Base-by-base conservation (phyloP, 768 basidiomycete species). In the Guyanaporus albipodus region DNA sequence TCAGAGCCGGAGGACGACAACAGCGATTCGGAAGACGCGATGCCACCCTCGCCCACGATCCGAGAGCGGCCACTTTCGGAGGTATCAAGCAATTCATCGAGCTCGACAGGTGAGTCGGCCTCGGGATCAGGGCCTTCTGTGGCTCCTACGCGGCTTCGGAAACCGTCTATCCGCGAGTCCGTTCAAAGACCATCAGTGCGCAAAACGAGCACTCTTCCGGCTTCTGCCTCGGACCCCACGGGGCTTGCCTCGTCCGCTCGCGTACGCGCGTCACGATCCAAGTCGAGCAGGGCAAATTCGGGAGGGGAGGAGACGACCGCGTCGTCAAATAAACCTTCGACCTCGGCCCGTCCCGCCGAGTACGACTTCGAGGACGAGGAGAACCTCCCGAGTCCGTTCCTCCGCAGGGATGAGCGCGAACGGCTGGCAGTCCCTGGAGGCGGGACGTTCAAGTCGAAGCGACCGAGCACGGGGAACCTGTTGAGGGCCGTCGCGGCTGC, bases 351-450 rank as follows among this genome's bases (percentile, higher is more conserved):
- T 0, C 63, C 75, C 4, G 71, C 80, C 4, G 68, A 75, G 48
- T 91, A 89, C 56, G 82, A 90, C 61, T 56, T 85, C 9, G 72
- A 73, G 1, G 87, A 91, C 59, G 89, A 89, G 60, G 88, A 89
- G 63, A 91, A 90, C 62, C 73, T 91, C 0, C 90, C 89, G 0
- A 88, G 86, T 59, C 90, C 89, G 6, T 91, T 91, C 67, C 61
- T 91, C 34, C 85, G 84, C 59, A 73, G 78, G 40, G 65, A 50
- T 5, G 80, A 81, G 24, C 64, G 70, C 6, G 73, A 71, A 31
- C 57, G 57, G 39, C 21, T 37, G n/a, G 44, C 24, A 21, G 42
- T 24, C 37, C 50, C 48, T 5, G 17, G 35, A 17, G 38, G 38
- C 31, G 59, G 45, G 19, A 44, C 44, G 17, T 29, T 60, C 18